Percentiles rank a stretch among this genome's conserved stretches.
Conservation (phyloP, 331 rosid species). For the Prunus yedoensis region DNA sequence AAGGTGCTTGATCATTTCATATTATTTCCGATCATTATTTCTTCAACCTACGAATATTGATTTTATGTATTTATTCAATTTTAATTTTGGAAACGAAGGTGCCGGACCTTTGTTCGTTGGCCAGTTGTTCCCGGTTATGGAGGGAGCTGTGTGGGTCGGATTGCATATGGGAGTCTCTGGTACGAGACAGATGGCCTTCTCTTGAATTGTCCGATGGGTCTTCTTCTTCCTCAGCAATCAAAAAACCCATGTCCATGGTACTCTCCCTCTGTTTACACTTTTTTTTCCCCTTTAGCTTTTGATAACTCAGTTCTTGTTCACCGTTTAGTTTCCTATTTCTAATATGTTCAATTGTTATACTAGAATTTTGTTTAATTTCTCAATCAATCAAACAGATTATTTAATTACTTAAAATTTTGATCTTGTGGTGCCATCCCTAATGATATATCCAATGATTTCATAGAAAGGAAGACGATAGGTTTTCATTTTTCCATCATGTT, state of each 20-base stretch:
- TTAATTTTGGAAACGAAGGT: slow-evolving; percentile 37
- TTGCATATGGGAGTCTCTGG: slow-evolving; percentile 61
- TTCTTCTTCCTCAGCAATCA: slow-evolving; percentile 33
- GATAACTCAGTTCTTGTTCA: background rate
- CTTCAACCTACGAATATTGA: background rate
- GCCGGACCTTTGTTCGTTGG: slow-evolving; percentile 72
- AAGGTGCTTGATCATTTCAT: background rate
- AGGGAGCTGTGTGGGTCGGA: slow-evolving; percentile 55
- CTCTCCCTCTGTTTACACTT: background rate
- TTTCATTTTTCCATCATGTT: background rate
- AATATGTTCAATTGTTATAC: background rate
- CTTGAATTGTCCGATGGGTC: slow-evolving; percentile 28
- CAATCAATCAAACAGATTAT: background rate
- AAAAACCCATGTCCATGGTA: slow-evolving; percentile 38
- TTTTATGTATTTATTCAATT: slow-evolving; percentile 1
- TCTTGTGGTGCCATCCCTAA: background rate
- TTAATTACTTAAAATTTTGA: background rate
- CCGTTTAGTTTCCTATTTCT: background rate
- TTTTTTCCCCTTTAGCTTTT: background rate
- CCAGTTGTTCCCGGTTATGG: slow-evolving; percentile 67
- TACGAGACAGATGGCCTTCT: slow-evolving; percentile 60
- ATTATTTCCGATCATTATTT: background rate
- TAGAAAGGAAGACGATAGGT: background rate
- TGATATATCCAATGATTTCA: background rate
- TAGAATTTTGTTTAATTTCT: background rate